Evolutionary conservation across 805 yeast species (phyloP).

Genomic region (Maudiozyma pseudohumilis): DNA sequence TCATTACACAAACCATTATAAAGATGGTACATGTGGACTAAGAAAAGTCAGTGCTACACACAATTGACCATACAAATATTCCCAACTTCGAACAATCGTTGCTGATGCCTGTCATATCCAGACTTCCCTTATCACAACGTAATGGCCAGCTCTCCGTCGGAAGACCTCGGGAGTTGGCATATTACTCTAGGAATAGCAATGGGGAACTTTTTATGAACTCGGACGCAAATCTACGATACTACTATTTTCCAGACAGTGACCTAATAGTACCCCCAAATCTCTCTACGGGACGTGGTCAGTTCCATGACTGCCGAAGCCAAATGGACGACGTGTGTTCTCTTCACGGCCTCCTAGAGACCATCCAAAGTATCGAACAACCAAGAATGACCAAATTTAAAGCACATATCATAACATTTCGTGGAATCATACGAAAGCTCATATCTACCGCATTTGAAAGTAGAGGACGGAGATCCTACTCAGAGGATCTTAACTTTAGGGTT

Average conservation of each 20-base stretch:
- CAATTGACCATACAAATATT: too few species aligned
- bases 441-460: constrained; percentile 42
- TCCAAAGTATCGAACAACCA: constrained; percentile 45
- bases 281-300: constrained; percentile 54
- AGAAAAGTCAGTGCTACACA: too few species aligned
- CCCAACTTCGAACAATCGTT: too few species aligned
- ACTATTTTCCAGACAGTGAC: constrained; percentile 70
- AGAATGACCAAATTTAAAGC: constrained; percentile 36
- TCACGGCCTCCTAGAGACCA: constrained; percentile 44
- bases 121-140: constrained; percentile 1
- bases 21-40: too few species aligned
- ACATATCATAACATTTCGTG: constrained; percentile 79
- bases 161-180: constrained; percentile 75
- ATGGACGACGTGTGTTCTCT: constrained; percentile 38
- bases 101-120: constrained; percentile 1
- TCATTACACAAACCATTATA: too few species aligned
- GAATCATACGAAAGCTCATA: constrained; percentile 61
- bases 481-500: constrained; percentile 50
- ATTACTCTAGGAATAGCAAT: constrained; percentile 50
- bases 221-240: constrained; percentile 51
- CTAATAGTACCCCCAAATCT: constrained; percentile 51
- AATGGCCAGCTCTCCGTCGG: constrained; percentile 47
- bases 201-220: constrained; percentile 42
- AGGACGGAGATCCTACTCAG: constrained; percentile 21
- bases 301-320: constrained; percentile 42